Conservation (phyloP, 2,329 filamentous ascomycete genomes). For the Fusarium xyrophilum region DNA sequence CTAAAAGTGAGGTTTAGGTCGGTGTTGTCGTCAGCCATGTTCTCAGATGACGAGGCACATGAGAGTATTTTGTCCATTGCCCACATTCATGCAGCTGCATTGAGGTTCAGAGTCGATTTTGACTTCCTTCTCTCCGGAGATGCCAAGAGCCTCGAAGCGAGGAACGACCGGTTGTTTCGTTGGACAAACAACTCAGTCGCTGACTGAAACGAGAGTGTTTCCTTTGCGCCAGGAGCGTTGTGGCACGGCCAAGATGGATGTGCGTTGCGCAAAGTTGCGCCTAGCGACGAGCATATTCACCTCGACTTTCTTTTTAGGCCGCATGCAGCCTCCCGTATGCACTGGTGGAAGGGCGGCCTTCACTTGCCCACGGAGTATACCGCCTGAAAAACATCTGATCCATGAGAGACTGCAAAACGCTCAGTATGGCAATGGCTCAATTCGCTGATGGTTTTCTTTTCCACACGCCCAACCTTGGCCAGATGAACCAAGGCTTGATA, state of each 20-base stretch:
- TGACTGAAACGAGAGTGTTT: constrained; percentile 9
- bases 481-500: not conserved
- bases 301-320: not conserved
- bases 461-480: not conserved
- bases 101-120: constrained; percentile 8
- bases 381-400: not conserved
- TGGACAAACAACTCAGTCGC: constrained; percentile 11
- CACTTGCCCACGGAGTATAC: constrained; percentile 10
- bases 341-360: constrained; percentile 11
- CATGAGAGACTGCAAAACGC: no score
- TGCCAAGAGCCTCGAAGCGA: constrained; percentile 36
- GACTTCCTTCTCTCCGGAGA: constrained; percentile 30
- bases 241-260: constrained; percentile 1
- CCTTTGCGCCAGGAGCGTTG: not conserved
- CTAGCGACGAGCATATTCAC: not conserved
- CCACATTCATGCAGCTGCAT: not conserved
- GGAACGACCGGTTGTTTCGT: constrained; percentile 19
- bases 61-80: not conserved
- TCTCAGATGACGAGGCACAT: not conserved
- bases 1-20: not conserved
- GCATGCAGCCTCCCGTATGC: constrained; percentile 11
- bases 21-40: not conserved
- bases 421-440: not conserved
- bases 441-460: not conserved
- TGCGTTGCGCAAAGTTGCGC: constrained; percentile 10